Conservation (phyloP, 208 protist species). For the Endotrypanum monterogeii region DNA sequence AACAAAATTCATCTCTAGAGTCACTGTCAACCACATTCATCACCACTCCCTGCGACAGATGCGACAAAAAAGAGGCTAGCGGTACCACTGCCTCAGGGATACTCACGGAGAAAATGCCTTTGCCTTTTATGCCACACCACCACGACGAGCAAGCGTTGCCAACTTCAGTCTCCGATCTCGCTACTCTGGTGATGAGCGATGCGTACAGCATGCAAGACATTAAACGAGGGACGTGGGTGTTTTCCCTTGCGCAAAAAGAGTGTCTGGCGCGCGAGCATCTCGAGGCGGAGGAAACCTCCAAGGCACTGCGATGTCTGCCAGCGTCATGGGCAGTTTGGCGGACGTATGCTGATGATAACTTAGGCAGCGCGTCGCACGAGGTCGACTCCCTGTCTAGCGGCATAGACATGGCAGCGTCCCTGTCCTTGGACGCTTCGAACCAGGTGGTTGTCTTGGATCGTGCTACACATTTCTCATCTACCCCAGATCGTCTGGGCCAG, state of each 20-base stretch:
- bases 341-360: background rate
- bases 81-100: background rate
- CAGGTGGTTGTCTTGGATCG: background rate
- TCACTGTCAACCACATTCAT: background rate
- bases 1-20: background rate
- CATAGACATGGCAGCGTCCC: background rate
- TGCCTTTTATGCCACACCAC: background rate
- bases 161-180: no score
- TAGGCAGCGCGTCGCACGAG: conserved; percentile 4
- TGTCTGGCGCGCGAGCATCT: conserved; percentile 55
- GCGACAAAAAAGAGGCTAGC: background rate
- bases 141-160: background rate
- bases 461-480: no score
- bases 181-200: background rate
- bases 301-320: conserved; percentile 39
- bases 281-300: conserved; percentile 37
- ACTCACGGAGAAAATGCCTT: background rate
- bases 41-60: no score
- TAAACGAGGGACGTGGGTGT: conserved; percentile 28
- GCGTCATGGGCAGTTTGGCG: conserved; percentile 25
- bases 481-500: background rate
- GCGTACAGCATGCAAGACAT: conserved; percentile 16
- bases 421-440: background rate
- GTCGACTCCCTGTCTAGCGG: background rate
- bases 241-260: conserved; percentile 43